Evolutionary conservation across 345 rosid species (phyloP).

Genomic region (Populus nigra): DNA sequence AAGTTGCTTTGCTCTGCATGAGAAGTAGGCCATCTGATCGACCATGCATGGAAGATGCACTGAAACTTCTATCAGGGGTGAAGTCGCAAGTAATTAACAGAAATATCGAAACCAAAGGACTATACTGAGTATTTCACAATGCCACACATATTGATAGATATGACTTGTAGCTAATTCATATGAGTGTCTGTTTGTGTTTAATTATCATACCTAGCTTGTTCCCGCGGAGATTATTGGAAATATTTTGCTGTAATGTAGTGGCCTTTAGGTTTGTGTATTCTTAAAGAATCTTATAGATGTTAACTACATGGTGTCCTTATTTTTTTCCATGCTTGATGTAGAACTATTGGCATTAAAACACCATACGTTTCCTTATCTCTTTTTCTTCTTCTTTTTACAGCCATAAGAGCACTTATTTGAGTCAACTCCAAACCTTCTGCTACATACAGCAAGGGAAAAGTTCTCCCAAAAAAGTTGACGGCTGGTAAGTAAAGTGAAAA

Average conservation of each 20-base stretch:
- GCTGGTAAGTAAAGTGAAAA: not conserved
- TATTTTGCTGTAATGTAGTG: slow-evolving; percentile 16
- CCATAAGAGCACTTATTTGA: too few species aligned
- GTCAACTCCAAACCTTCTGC: too few species aligned
- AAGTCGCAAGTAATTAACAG: slow-evolving; percentile 29
- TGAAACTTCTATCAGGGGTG: slow-evolving; percentile 55
- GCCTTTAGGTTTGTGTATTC: slow-evolving; percentile 3
- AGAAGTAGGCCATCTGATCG: slow-evolving; percentile 48
- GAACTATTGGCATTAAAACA: not conserved
- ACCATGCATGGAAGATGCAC: slow-evolving; percentile 60
- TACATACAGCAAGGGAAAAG: not conserved
- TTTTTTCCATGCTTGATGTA: not conserved
- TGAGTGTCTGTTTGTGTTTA: slow-evolving; percentile 21
- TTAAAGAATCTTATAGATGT: not conserved
- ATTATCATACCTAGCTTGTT: not conserved
- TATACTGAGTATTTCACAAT: not conserved
- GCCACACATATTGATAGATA: slow-evolving; percentile 5
- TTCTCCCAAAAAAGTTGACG: not conserved
- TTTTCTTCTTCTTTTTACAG: too few species aligned
- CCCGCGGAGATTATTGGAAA: not conserved
- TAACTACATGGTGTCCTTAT: not conserved
- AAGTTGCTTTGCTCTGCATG: slow-evolving; percentile 73
- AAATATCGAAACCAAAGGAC: not conserved
- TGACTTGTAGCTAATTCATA: slow-evolving; percentile 18
- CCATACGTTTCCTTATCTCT: too few species aligned